Percentiles rank a stretch among this genome's conserved stretches.
Conservation (phyloP, 202 grass and related monocot species). For the Brachypodium distachyon region DNA sequence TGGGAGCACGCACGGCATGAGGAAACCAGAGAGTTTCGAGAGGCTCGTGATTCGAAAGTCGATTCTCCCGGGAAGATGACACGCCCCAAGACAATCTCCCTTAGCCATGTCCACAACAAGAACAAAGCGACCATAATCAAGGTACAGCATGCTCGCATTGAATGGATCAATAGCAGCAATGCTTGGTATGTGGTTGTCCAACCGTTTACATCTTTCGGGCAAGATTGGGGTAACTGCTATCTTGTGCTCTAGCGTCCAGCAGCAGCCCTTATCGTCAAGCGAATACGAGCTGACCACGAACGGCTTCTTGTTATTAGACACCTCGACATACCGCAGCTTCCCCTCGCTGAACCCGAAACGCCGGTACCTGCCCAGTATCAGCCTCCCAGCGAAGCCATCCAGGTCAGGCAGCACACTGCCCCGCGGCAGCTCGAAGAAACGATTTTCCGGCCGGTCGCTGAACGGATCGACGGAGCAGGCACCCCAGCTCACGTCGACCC, state of each 20-base stretch:
- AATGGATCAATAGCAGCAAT: neutral
- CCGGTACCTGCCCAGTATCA: neutral
- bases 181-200: neutral
- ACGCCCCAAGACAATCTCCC: neutral
- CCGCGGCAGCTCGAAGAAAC: neutral
- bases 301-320: neutral
- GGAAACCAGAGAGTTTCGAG: neutral
- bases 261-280: neutral
- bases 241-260: neutral
- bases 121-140: neutral
- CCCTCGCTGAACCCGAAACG: neutral
- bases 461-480: conserved; percentile 1
- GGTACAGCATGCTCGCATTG: neutral
- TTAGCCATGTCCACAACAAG: neutral
- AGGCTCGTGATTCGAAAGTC: neutral
- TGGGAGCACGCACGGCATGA: neutral
- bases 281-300: neutral
- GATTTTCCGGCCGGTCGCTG: neutral
- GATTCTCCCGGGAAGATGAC: neutral
- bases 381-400: neutral
- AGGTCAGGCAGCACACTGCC: neutral
- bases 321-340: neutral
- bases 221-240: neutral
- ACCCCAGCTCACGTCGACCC: neutral
- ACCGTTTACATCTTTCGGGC: neutral